Evolutionary conservation across 2,329 filamentous ascomycete genomes (phyloP).

Genomic region (Hirsutella rhossiliensis): DNA sequence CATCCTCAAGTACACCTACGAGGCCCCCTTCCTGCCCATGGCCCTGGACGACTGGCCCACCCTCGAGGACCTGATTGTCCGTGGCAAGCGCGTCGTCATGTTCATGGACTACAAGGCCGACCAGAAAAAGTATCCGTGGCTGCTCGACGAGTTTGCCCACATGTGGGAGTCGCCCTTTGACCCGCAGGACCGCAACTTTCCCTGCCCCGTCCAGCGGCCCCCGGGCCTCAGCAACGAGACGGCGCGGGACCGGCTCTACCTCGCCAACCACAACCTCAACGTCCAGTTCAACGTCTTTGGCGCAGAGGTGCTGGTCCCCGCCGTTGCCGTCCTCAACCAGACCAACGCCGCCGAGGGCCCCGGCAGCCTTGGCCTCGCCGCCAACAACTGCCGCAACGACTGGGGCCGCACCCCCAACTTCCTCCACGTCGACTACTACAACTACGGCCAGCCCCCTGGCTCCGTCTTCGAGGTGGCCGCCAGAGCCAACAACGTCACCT

Average conservation of each 20-base stretch:
- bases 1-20: conserved; percentile 61
- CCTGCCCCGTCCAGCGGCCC: conserved; percentile 68
- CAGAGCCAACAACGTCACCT: conserved; percentile 59
- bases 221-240: conserved; percentile 46
- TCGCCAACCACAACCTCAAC: conserved; percentile 89
- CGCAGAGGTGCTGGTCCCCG: conserved; percentile 55
- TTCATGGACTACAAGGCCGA: conserved; percentile 82
- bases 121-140: conserved; percentile 66
- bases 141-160: conserved; percentile 78
- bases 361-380: conserved; percentile 54
- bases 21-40: conserved; percentile 60
- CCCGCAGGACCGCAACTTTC: conserved; percentile 51
- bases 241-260: conserved; percentile 55
- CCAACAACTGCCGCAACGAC: conserved; percentile 44
- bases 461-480: conserved; percentile 69
- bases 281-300: conserved; percentile 58
- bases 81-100: conserved; percentile 59
- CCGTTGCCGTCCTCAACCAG: conserved; percentile 53
- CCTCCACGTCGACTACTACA: conserved; percentile 78
- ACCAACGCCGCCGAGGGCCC: conserved; percentile 57
- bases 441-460: conserved; percentile 51
- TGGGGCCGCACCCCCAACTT: conserved; percentile 67
- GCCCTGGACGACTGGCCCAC: conserved; percentile 70
- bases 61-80: conserved; percentile 62
- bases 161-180: conserved; percentile 90